Conservation (phyloP, 345 rosid species). For the Brassica rapa region DNA sequence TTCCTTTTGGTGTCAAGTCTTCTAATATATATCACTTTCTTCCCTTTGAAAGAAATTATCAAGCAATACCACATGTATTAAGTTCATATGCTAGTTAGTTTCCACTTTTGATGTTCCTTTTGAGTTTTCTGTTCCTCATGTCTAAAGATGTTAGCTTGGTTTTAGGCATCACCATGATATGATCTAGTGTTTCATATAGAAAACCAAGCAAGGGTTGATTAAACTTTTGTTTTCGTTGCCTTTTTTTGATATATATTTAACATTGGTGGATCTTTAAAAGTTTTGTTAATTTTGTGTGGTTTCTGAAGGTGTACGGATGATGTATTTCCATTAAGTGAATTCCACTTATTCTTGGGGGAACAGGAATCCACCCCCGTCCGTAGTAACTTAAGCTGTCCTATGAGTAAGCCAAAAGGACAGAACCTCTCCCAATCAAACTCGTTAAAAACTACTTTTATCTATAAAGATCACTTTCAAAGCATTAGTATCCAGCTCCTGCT, state of each 20-base stretch:
- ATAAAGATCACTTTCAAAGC: background rate
- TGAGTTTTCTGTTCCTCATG: background rate
- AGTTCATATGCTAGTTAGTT: background rate
- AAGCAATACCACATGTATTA: background rate
- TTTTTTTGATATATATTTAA: background rate
- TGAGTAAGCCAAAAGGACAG: constrained; percentile 2
- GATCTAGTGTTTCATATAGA: constrained; percentile 5
- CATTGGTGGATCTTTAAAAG: background rate
- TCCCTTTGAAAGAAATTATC: background rate
- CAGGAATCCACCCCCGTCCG: background rate
- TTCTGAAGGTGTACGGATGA: background rate
- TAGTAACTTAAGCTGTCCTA: background rate
- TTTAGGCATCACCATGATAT: constrained; percentile 1
- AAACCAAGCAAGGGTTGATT: background rate
- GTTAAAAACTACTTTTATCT: background rate
- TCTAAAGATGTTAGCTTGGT: too few species aligned
- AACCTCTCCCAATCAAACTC: background rate
- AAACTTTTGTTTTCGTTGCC: background rate
- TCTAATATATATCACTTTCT: background rate
- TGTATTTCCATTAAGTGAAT: background rate
- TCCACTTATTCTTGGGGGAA: background rate
- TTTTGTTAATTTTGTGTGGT: background rate
- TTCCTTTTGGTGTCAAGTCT: background rate
- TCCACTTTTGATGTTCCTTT: background rate
- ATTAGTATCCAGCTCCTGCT: background rate